These are phyloP conservation scores for Colletotrichum scovillei DNA, from an alignment of 2,329 filamentous ascomycete species.

Conservation along the genomic window DNA sequence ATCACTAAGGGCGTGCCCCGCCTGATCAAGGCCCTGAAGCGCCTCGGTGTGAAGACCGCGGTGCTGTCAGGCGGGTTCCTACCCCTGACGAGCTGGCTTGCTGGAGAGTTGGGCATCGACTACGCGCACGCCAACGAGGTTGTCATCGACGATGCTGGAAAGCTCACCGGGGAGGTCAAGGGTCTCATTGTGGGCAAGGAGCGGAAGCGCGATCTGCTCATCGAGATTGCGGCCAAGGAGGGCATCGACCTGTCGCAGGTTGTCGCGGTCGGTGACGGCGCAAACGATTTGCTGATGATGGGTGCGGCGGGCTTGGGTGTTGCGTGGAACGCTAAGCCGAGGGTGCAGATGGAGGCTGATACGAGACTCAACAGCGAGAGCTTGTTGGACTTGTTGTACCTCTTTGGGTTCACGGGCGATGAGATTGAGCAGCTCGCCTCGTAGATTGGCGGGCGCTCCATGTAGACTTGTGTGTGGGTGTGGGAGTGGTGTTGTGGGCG, in stretches of 20 bases:
- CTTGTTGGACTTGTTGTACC: constrained; percentile 77
- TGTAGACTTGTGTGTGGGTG: neutral
- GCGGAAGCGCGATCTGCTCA: constrained; percentile 77
- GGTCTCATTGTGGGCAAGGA: constrained; percentile 81
- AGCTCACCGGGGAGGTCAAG: constrained; percentile 77
- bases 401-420: constrained; percentile 77
- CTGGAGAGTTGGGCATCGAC: constrained; percentile 82
- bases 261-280: constrained; percentile 83
- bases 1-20: constrained; percentile 85
- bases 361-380: constrained; percentile 78
- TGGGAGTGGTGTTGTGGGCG: neutral
- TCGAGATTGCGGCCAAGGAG: constrained; percentile 77
- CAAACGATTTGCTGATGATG: constrained; percentile 87
- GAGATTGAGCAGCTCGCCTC: constrained; percentile 65
- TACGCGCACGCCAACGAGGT: constrained; percentile 91
- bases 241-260: constrained; percentile 73
- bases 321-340: constrained; percentile 86
- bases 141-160: constrained; percentile 67
- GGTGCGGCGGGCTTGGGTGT: constrained; percentile 79
- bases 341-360: constrained; percentile 82
- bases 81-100: constrained; percentile 89
- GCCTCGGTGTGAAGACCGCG: constrained; percentile 85
- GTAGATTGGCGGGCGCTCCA: constrained; percentile 28
- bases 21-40: constrained; percentile 79
- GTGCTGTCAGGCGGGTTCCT: constrained; percentile 94